Evolutionary conservation across 139 green algal species (phyloP).

Genomic region (Chlamydomonas sp.): DNA sequence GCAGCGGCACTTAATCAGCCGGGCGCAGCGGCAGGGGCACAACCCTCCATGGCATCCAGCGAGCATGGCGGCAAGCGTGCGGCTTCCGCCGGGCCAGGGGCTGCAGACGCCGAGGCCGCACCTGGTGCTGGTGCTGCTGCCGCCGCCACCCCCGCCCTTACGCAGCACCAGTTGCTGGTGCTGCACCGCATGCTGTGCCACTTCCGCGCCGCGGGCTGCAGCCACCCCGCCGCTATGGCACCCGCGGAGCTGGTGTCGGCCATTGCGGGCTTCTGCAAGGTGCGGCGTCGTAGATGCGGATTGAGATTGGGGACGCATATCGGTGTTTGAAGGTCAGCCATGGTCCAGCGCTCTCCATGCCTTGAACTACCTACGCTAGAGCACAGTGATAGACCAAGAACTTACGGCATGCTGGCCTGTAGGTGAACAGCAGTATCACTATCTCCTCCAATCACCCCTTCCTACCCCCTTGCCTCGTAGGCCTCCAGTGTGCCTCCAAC

Average conservation of each 20-base stretch:
- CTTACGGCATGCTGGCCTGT: no score
- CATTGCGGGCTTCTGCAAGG: constrained; percentile 30
- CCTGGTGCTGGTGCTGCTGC: neutral
- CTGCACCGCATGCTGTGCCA: constrained; percentile 17
- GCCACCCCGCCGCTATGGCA: constrained; percentile 24
- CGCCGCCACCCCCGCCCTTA: neutral
- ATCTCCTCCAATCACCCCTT: neutral
- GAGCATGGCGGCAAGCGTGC: no score
- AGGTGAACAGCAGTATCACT: no score
- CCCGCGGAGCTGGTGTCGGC: constrained; percentile 27
- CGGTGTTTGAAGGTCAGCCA: no score
- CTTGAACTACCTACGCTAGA: no score
- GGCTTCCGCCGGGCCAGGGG: neutral
- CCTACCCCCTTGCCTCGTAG: neutral
- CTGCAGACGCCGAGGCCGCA: neutral
- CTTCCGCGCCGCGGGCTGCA: constrained; percentile 24
- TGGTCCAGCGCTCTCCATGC: no score
- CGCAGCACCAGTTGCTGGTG: constrained; percentile 25
- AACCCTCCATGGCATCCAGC: no score
- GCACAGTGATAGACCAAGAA: no score
- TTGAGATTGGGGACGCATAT: no score
- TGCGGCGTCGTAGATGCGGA: neutral
- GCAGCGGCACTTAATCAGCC: no score
- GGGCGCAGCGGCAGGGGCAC: no score
- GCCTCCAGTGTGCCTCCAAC: neutral